Base-by-base conservation (phyloP, 176 grass and related monocot species). In the Miscanthus lutarioriparius region DNA sequence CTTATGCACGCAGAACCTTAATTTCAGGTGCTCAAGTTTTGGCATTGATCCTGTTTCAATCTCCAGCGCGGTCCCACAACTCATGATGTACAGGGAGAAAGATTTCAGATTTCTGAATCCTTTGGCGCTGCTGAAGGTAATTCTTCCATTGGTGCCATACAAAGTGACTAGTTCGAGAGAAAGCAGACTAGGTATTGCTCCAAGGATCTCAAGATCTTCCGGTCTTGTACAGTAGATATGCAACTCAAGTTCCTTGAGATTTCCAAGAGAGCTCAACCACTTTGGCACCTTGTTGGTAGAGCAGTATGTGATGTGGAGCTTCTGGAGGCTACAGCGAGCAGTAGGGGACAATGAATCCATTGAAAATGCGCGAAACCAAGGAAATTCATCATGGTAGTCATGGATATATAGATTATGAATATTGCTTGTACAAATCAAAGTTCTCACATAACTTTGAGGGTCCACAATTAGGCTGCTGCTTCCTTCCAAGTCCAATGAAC, bases 181-280 rank as follows among this genome's bases (percentile, higher is more conserved):
- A 48, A 64, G 0, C 56, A 74, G 26, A 47, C 70, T 35, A 2
- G 81, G 81, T 17, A 83, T 48, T 49, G 56, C 41, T 47, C 56
- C 81, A 83, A 83, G 70, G 10, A 83, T 83, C 0, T 32, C 20
- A 10, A 83, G 25, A 64, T 83, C 81, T 83, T 35, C 3, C 35
- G 35, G 4, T 2, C 3, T 35, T 35, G 4, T 35, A 35, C 35
- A 35, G 4, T 2, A 4, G 35, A 35, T 35, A 2, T 2, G 4
- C 35, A 35, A 2, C 4, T 35, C 35, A 2, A 35, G 35, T 4
- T 2, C 35, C 35, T 4, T 4, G 35, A 35, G 35, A 74, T 65
- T 75, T 23, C 8, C 7, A 25, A 65, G 81, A 0, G 61, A 83
- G 4, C 40, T 7, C 37, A 83, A 26, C 81, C 70, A 83, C 10